Evolutionary conservation across 2,329 filamentous ascomycete genomes (phyloP), one percentile per base, ranked within the genome.

Genomic region (Phoma sp.): DNA sequence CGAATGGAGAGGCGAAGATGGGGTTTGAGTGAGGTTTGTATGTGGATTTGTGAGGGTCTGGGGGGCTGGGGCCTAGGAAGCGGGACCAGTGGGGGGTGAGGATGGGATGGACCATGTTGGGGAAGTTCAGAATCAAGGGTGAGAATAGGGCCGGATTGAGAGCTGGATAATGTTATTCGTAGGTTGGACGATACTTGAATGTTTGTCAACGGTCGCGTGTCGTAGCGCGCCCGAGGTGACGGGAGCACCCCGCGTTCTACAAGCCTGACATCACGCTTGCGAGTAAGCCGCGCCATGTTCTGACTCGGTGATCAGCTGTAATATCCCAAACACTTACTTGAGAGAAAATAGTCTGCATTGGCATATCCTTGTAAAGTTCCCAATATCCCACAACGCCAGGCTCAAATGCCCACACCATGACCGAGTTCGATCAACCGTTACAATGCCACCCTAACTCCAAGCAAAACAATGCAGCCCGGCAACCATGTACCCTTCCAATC

Each of bases 71-170:
- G 9, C 53, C 53, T 3, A 72, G 53, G 57, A 57, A 67, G 20
- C 66, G 57, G 6, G 66, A 65, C 66, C 65, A 70, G 53, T 68
- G 62, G 6, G 56, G 58, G 10, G 62, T 65, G 55, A 68, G 57
- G 38, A 69, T 65, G 42, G 64, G 45, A 48, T 66, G 54, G 15
- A 59, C 47, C 65, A 69, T 69, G 25, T 1, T 48, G 11, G 2
- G n/a, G n/a, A n/a, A n/a, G n/a, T n/a, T n/a, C n/a, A n/a, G n/a
- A n/a, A n/a, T n/a, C n/a, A n/a, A n/a, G n/a, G n/a, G n/a, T n/a
- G n/a, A n/a, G n/a, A n/a, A n/a, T n/a, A n/a, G n/a, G n/a, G n/a
- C n/a, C n/a, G n/a, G n/a, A n/a, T n/a, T n/a, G n/a, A n/a, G n/a
- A n/a, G n/a, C 3, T 26, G 20, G 7, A 17, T 33, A 21, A n/a